These are phyloP conservation scores for Lanmaoa rubissima DNA, from an alignment of 768 basidiomycete genomes.

Conservation along the genomic window DNA sequence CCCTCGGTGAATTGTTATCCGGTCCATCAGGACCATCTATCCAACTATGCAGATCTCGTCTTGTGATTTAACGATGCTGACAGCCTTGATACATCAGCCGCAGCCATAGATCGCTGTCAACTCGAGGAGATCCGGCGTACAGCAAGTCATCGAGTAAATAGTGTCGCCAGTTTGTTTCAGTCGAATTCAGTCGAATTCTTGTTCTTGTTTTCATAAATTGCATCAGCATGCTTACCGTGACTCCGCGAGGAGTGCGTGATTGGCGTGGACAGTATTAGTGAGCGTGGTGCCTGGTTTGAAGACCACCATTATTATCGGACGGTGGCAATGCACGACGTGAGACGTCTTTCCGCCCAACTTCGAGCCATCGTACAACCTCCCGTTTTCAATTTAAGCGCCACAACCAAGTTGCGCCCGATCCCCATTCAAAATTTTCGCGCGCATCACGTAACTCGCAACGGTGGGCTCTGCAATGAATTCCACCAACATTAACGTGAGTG, in stretches of 20 bases:
- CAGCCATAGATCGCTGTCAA: background rate
- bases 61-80: background rate
- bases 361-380: background rate
- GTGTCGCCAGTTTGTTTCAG: background rate
- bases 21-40: background rate
- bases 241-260: background rate
- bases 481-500: conserved; percentile 59
- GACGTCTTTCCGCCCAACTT: background rate
- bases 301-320: too few relatives aligned
- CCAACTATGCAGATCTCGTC: background rate
- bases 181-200: background rate
- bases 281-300: background rate
- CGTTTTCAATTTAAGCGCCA: background rate
- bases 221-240: background rate
- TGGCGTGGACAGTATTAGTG: background rate
- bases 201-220: background rate
- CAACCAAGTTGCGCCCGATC: background rate
- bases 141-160: background rate
- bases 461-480: conserved; percentile 23
- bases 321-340: background rate
- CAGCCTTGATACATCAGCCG: background rate
- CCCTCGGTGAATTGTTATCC: too few relatives aligned
- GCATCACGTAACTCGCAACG: background rate
- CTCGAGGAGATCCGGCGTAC: background rate
- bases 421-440: background rate